phyloP scores from a whole-genome alignment of 2,329 filamentous ascomycete species.

The Xylariaceae sp. region DNA sequence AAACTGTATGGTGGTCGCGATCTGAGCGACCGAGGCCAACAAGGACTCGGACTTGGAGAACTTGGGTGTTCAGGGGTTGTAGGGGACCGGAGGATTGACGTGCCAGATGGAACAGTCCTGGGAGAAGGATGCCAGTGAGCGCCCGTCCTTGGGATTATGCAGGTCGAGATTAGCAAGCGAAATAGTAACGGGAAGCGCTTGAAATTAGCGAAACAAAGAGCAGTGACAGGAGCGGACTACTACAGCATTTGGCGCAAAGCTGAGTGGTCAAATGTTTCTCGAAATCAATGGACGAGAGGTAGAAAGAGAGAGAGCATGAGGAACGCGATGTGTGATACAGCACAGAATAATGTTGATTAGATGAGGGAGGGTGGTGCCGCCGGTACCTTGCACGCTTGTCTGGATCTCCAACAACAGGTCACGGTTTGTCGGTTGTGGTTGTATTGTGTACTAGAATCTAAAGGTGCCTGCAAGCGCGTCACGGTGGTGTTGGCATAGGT shows the following conservation, averaged over 20 bases:
- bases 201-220: conserved; percentile 18
- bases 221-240: conserved; percentile 9
- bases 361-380: too few relatives aligned
- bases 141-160: conserved; percentile 18
- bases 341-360: too few relatives aligned
- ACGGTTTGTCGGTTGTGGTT: too few relatives aligned
- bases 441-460: too few relatives aligned
- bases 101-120: conserved; percentile 21
- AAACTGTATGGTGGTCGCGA: conserved; percentile 27
- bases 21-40: conserved; percentile 21
- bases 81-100: neutral
- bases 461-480: too few relatives aligned
- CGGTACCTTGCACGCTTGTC: too few relatives aligned
- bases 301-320: neutral
- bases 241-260: conserved; percentile 2
- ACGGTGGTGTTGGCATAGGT: too few relatives aligned
- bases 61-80: conserved; percentile 13
- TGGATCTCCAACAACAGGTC: too few relatives aligned
- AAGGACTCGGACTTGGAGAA: conserved; percentile 17
- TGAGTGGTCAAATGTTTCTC: conserved; percentile 1
- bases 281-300: neutral
- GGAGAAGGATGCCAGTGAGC: neutral
- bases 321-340: too few relatives aligned
- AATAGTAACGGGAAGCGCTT: conserved; percentile 24
- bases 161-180: conserved; percentile 24